phyloP scores from a whole-genome alignment of 257 asterid species.

The Penstemon newberryi region DNA sequence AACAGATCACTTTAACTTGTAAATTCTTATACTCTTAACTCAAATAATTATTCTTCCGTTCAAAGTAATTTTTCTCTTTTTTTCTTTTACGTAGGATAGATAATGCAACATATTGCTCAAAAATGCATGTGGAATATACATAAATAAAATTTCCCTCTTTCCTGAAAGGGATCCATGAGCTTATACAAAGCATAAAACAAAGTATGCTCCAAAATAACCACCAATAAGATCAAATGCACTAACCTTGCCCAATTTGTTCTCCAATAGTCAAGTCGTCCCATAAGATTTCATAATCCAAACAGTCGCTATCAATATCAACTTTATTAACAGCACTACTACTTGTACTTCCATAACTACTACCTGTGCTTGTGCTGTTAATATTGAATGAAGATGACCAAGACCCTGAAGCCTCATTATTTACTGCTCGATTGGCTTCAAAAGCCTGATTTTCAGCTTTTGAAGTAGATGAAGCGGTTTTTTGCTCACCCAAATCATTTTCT shows the following conservation, averaged over 20 bases:
- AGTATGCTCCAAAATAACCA: conserved; percentile 9
- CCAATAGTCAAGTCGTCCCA: conserved; percentile 98
- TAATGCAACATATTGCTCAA: background rate
- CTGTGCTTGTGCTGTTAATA: conserved; percentile 82
- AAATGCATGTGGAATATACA: background rate
- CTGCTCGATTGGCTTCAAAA: conserved; percentile 42
- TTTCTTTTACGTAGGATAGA: background rate
- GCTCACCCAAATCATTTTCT: conserved; percentile 55
- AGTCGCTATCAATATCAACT: conserved; percentile 66
- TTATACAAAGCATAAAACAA: conserved; percentile 1
- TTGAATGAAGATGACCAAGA: conserved; percentile 84
- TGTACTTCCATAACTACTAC: conserved; percentile 81
- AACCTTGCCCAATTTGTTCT: conserved; percentile 95
- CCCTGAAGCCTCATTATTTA: conserved; percentile 70
- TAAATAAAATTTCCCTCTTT: conserved; percentile 2
- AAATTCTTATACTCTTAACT: too few species aligned
- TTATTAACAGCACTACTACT: conserved; percentile 72
- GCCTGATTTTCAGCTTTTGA: conserved; percentile 54
- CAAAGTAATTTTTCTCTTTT: too few species aligned
- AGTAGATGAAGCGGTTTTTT: conserved; percentile 33
- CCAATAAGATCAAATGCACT: conserved; percentile 22
- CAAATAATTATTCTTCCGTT: too few species aligned
- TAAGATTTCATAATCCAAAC: conserved; percentile 77
- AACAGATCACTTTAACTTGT: too few species aligned
- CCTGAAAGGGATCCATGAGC: conserved; percentile 16